Percentiles rank a stretch among this genome's conserved stretches.
Conservation (phyloP, 1,284 basidiomycete species). For the Tilletia caries region DNA sequence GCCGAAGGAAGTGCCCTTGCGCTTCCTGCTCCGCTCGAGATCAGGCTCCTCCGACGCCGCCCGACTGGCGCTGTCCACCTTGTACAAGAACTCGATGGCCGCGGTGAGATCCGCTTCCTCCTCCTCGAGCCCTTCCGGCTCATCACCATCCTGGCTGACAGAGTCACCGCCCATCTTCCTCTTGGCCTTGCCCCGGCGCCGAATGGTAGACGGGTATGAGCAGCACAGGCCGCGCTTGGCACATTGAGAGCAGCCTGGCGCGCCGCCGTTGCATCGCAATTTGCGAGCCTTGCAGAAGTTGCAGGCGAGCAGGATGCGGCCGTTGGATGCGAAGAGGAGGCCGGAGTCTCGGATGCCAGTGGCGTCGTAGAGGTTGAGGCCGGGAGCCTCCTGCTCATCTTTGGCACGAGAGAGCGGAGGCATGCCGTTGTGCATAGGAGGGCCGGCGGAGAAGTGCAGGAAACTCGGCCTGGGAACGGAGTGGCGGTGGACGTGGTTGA, state of each 20-base stretch:
- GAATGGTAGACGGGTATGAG: not conserved
- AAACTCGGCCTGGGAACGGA: not conserved
- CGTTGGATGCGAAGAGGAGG: slow-evolving; percentile 10
- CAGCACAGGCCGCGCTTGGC: slow-evolving; percentile 10
- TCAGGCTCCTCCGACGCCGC: slow-evolving; percentile 7
- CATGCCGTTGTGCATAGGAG: not conserved
- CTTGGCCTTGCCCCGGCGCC: slow-evolving; percentile 8
- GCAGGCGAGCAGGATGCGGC: slow-evolving; percentile 14
- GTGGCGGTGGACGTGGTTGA: not conserved
- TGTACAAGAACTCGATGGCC: not conserved
- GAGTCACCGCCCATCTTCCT: not conserved
- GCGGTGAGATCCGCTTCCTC: no score
- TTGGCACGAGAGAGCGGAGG: not conserved
- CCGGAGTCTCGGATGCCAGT: slow-evolving; percentile 6
- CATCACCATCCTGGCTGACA: not conserved
- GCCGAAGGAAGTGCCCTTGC: slow-evolving; percentile 7
- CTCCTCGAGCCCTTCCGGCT: not conserved
- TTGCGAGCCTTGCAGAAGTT: slow-evolving; percentile 14
- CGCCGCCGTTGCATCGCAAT: not conserved
- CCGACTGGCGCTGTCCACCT: not conserved
- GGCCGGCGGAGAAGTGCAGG: not conserved
- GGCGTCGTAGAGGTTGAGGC: slow-evolving; percentile 10
- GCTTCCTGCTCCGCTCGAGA: slow-evolving; percentile 1
- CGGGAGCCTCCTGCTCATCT: not conserved
- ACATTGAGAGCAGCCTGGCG: not conserved